Conservation (phyloP, 108 stramenopile species). For the Seminavis robusta region DNA sequence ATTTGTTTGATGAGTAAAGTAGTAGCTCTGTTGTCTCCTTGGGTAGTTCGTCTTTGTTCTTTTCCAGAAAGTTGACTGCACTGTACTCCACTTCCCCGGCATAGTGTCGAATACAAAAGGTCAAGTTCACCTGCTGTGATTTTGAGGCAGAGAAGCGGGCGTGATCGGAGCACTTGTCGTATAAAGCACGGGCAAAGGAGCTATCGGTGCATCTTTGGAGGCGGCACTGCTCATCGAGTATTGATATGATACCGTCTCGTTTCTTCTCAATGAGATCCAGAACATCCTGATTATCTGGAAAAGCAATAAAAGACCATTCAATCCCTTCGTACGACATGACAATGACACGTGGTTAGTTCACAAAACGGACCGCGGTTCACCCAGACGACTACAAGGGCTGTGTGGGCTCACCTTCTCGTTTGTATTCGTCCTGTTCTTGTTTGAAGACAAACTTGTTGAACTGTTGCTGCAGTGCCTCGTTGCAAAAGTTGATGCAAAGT, state of each 20-base stretch:
- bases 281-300: conserved; percentile 95
- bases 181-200: conserved; percentile 56
- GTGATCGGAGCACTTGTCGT: conserved; percentile 59
- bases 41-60: conserved; percentile 89
- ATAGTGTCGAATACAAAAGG: conserved; percentile 86
- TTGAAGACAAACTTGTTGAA: conserved; percentile 86
- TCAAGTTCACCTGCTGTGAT: conserved; percentile 51
- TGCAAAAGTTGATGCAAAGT: conserved; percentile 96
- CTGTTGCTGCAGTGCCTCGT: conserved; percentile 90
- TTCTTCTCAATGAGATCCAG: conserved; percentile 90
- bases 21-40: conserved; percentile 84
- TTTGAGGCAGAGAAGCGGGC: conserved; percentile 53
- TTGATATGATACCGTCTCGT: conserved; percentile 64
- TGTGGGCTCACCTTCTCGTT: conserved; percentile 17
- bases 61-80: conserved; percentile 76
- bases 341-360: not conserved
- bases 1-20: conserved; percentile 32
- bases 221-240: conserved; percentile 81
- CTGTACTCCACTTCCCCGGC: conserved; percentile 84
- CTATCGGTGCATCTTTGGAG: conserved; percentile 61
- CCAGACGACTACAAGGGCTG: conserved; percentile 6
- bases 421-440: conserved; percentile 84
- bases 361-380: not conserved
- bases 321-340: conserved; percentile 30
- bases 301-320: conserved; percentile 85